These are phyloP conservation scores for Hirsutella minnesotensis DNA, from an alignment of 2,329 filamentous ascomycete genomes.

Conservation along the genomic window DNA sequence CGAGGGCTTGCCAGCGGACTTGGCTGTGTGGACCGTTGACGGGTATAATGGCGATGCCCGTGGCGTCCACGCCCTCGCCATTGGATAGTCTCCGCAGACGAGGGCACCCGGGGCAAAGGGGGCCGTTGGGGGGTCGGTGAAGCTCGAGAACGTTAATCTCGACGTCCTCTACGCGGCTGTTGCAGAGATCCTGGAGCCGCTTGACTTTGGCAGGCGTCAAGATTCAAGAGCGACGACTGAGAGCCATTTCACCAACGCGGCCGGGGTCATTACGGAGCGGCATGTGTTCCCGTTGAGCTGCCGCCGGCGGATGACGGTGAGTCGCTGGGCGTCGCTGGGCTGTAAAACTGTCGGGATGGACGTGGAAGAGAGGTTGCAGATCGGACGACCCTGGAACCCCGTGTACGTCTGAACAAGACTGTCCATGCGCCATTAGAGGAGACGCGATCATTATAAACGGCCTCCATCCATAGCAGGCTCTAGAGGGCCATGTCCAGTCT, in stretches of 20 bases:
- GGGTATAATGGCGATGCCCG: constrained; percentile 31
- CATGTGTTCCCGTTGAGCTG: neutral
- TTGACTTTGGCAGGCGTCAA: constrained; percentile 23
- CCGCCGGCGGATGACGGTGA: too few species aligned
- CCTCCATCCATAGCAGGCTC: too few species aligned
- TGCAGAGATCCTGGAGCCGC: constrained; percentile 29
- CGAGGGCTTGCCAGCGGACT: neutral
- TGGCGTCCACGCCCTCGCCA: constrained; percentile 32
- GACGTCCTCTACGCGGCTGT: constrained; percentile 30
- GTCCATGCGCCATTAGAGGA: too few species aligned
- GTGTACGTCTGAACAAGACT: too few species aligned
- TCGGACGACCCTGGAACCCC: too few species aligned
- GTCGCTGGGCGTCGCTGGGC: too few species aligned
- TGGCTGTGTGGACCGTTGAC: neutral
- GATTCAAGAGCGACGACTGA: constrained; percentile 2
- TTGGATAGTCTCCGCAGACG: constrained; percentile 25
- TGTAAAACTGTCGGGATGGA: too few species aligned
- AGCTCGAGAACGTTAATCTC: constrained; percentile 35
- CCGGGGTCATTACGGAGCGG: constrained; percentile 22
- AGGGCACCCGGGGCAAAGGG: constrained; percentile 21
- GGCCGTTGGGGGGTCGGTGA: constrained; percentile 30
- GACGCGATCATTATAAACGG: too few species aligned
- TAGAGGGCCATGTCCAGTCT: too few species aligned
- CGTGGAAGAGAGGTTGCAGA: too few species aligned
- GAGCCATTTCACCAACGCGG: constrained; percentile 23